Evolutionary conservation across 768 basidiomycete species (phyloP), one percentile per base, ranked within the genome.

Genomic region (Hygrophoropsis aurantiaca): DNA sequence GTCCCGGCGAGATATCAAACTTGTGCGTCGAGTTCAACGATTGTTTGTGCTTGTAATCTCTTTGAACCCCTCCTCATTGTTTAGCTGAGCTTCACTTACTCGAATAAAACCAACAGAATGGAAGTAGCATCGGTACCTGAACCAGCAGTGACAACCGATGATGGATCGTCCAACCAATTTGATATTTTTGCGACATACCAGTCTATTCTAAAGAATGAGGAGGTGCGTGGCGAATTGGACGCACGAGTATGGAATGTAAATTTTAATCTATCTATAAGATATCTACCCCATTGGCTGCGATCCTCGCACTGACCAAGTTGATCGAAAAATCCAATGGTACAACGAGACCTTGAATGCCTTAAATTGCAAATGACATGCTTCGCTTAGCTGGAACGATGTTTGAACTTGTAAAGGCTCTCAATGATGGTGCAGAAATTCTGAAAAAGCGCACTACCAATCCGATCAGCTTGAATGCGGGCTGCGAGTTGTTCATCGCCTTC

Each of bases 401-500:
- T 56, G 95, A 99, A 66, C 83, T 98, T 23, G 85, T 90, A 19
- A 79, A 86, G 52, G 92, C 84, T 20, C 79, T 97, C 49, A 82
- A 90, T 48, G 79, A 86, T 36, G 89, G 84, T 36, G 85, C 88
- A 1, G 73, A 81, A 30, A 69, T 72, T 5, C 71, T 95, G 43
- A 82, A 79, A 53, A 64, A 70, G 20, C 74, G 74, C n/a, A 77
- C 82, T 1, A 73, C 83, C 21, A 93, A 92, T 64, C 80, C 88
- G 19, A 88, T 94, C 68, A 84, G 90, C 53, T 72, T 92, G 51
- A 85, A 85, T 51, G 90, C 90, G n/a, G 93, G 93, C 47, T 90
- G 87, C 66, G 87, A 93, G 64, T 77, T 95, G 33, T 93, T 95
- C 73, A 85, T 90, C 58, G 85, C 88, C 10, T 95, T 93, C 57